Percentiles rank a stretch among this genome's conserved stretches.
Conservation (phyloP, 2,329 filamentous ascomycete genomes). For the Penicillium glabrum region DNA sequence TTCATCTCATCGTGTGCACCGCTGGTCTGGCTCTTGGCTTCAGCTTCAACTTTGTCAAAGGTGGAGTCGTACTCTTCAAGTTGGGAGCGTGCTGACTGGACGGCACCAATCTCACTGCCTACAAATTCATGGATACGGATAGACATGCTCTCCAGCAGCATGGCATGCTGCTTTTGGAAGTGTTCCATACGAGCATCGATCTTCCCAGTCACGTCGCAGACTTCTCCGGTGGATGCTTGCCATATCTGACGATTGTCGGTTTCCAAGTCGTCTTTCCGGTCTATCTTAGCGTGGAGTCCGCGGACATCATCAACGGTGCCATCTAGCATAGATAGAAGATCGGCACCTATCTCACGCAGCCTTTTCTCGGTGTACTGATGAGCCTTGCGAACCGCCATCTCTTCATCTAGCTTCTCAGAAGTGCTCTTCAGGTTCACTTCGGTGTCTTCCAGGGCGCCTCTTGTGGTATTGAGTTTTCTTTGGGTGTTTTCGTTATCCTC, state of each 20-base stretch:
- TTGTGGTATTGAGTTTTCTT: conserved; percentile 72
- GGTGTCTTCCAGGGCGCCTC: conserved; percentile 79
- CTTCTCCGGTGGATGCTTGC: conserved; percentile 72
- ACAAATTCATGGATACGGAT: conserved; percentile 76
- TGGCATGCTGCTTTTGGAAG: conserved; percentile 71
- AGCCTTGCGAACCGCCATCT: conserved; percentile 75
- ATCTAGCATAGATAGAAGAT: conserved; percentile 75
- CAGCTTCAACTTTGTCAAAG: conserved; percentile 67
- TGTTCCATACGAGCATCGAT: conserved; percentile 73
- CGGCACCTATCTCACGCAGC: conserved; percentile 69
- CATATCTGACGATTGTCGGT: conserved; percentile 75
- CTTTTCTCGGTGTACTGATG: conserved; percentile 82
- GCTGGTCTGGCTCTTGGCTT: conserved; percentile 55
- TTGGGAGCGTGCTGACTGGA: conserved; percentile 68
- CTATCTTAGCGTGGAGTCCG: conserved; percentile 81
- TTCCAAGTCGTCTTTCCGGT: conserved; percentile 81
- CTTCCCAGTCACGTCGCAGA: conserved; percentile 71
- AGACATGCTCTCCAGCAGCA: conserved; percentile 67
- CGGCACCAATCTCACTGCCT: conserved; percentile 67
- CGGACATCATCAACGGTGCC: conserved; percentile 78
- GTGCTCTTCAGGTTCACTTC: conserved; percentile 80
- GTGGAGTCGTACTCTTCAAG: conserved; percentile 67
- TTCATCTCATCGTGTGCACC: conserved; percentile 82
- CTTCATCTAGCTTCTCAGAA: conserved; percentile 72
- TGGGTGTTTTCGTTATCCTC: conserved; percentile 83